These are phyloP conservation scores for Alternaria infectoria DNA, from an alignment of 2,329 filamentous ascomycete species.

Conservation along the genomic window DNA sequence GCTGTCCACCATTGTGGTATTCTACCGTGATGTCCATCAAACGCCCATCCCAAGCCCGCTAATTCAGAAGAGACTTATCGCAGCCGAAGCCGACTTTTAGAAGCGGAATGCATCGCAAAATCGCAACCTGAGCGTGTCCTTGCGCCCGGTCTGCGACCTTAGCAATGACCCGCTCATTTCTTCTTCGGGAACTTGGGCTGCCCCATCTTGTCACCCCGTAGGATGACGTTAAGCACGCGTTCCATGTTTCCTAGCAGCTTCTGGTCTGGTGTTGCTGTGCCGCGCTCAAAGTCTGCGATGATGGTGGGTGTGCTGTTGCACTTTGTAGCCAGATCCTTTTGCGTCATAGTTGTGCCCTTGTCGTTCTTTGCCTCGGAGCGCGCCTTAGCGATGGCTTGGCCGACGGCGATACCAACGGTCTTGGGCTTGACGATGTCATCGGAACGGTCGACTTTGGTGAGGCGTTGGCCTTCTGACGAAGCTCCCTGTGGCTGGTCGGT, in stretches of 20 bases:
- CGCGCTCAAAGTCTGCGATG: slow-evolving; percentile 85
- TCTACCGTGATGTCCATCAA: slow-evolving; percentile 32
- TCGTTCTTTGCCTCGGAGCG: slow-evolving; percentile 85
- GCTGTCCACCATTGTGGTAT: slow-evolving; percentile 5
- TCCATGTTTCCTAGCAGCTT: slow-evolving; percentile 81
- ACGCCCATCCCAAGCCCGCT: slow-evolving; percentile 32
- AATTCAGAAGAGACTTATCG: slow-evolving; percentile 26
- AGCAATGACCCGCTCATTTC: slow-evolving; percentile 50
- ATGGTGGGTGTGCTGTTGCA: slow-evolving; percentile 84
- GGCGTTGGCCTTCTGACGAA: slow-evolving; percentile 80
- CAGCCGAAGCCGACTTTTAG: background rate
- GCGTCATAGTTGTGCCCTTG: slow-evolving; percentile 74
- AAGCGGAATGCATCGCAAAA: background rate
- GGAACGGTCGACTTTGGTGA: slow-evolving; percentile 96
- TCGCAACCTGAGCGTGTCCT: background rate
- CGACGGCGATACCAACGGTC: slow-evolving; percentile 78
- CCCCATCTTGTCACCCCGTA: slow-evolving; percentile 85
- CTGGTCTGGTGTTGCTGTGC: slow-evolving; percentile 79
- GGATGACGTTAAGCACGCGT: slow-evolving; percentile 83
- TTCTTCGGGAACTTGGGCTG: slow-evolving; percentile 76
- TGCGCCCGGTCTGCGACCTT: background rate
- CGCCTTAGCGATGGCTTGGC: slow-evolving; percentile 79
- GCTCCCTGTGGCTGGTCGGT: slow-evolving; percentile 37
- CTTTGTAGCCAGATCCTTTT: slow-evolving; percentile 84
- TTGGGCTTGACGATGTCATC: slow-evolving; percentile 99